Conservation (phyloP, 176 grass and related monocot species). For the Cenchrus purpureus region DNA sequence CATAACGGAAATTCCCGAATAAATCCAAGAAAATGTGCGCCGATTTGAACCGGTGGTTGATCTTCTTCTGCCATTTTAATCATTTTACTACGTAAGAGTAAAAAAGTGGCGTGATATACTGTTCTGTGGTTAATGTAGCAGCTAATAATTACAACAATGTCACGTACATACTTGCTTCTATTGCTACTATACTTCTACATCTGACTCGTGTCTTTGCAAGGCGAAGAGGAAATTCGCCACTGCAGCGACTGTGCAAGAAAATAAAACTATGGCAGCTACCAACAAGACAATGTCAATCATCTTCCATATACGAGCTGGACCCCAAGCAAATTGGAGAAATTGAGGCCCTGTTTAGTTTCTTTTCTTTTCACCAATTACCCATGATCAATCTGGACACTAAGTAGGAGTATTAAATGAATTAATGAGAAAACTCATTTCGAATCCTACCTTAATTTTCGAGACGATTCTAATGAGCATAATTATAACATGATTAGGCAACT, state of each 20-base stretch:
- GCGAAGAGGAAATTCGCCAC: slow-evolving; percentile 59
- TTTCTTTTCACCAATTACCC: no score
- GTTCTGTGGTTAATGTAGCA: not conserved
- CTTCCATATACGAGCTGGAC: slow-evolving; percentile 73
- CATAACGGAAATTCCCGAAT: no score
- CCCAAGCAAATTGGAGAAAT: slow-evolving; percentile 47
- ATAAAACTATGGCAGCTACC: slow-evolving; percentile 37
- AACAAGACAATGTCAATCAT: slow-evolving; percentile 36
- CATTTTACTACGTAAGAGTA: not conserved
- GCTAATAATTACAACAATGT: not conserved
- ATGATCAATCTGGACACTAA: no score
- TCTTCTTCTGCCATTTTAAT: not conserved
- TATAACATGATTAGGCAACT: no score
- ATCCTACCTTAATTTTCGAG: no score
- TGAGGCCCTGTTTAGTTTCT: no score
- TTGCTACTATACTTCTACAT: not conserved
- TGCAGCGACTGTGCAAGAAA: slow-evolving; percentile 43
- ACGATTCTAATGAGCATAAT: no score
- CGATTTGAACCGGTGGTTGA: no score
- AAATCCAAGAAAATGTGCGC: no score
- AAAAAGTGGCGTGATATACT: not conserved
- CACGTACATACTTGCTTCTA: not conserved
- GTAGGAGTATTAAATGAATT: no score
- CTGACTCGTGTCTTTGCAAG: slow-evolving; percentile 38
- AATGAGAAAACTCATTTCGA: no score